Evolutionary conservation across 257 asterid species (phyloP).

Genomic region (Anisodus tanguticus): DNA sequence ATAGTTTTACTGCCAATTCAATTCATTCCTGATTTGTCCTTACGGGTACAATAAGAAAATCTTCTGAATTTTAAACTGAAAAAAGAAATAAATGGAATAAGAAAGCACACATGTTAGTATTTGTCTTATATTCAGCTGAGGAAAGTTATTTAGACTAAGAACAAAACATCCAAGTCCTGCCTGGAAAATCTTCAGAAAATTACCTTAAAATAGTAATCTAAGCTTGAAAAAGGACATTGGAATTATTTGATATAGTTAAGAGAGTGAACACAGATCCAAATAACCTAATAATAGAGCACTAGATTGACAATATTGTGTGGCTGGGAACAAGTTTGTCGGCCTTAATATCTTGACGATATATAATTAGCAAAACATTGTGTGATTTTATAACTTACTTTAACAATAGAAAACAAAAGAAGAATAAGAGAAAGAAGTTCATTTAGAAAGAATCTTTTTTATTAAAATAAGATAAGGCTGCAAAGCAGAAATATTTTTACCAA

Average conservation of each 20-base stretch:
- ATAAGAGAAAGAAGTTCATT: slow-evolving; percentile 44
- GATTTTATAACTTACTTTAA: background rate
- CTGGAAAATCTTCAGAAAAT: background rate
- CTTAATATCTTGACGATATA: background rate
- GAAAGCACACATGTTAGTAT: background rate
- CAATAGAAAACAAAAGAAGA: background rate
- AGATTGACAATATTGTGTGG: background rate
- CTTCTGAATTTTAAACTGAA: background rate
- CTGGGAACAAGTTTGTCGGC: slow-evolving; percentile 20
- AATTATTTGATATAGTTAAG: background rate
- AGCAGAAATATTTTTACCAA: slow-evolving; percentile 46
- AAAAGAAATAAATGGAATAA: background rate
- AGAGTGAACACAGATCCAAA: slow-evolving; percentile 24
- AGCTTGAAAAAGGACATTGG: background rate
- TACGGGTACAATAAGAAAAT: background rate
- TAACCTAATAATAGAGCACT: background rate
- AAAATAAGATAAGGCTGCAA: slow-evolving; percentile 56
- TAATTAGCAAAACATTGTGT: background rate
- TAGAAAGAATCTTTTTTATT: slow-evolving; percentile 44
- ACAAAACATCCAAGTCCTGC: background rate
- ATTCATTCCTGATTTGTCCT: too few relatives aligned
- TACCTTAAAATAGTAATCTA: background rate
- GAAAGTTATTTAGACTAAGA: background rate
- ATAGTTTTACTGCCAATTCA: too few relatives aligned
- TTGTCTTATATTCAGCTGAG: background rate